phyloP scores from a whole-genome alignment of 805 yeast species.

The Myxozyma neglecta region DNA sequence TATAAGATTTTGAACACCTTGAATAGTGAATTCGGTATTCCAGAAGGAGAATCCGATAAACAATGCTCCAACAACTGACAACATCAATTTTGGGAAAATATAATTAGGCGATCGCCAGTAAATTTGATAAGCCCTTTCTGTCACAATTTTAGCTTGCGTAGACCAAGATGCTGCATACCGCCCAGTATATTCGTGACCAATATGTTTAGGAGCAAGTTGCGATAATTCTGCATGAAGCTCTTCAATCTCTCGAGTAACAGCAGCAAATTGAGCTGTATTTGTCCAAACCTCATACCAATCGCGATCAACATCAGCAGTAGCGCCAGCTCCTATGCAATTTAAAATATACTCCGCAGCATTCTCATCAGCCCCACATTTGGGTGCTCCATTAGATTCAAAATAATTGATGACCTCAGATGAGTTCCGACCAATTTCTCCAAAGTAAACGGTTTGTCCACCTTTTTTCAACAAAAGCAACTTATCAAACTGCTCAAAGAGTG shows the following conservation, averaged over 20 bases:
- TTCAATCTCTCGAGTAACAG: conserved; percentile 41
- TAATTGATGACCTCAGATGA: conserved; percentile 59
- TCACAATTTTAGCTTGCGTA: conserved; percentile 47
- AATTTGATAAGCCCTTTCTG: conserved; percentile 46
- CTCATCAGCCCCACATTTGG: conserved; percentile 57
- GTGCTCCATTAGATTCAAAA: conserved; percentile 72
- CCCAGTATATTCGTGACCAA: conserved; percentile 31
- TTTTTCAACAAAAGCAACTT: conserved; percentile 63
- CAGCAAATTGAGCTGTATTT: conserved; percentile 46
- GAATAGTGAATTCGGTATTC: conserved; percentile 52
- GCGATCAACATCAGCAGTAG: conserved; percentile 59
- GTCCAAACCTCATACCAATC: conserved; percentile 70
- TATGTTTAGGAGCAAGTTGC: conserved; percentile 32
- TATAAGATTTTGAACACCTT: conserved; percentile 60
- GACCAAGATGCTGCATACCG: conserved; percentile 51
- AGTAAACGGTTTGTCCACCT: conserved; percentile 80
- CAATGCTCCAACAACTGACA: conserved; percentile 53
- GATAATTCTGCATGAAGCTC: conserved; percentile 38
- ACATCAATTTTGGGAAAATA: conserved; percentile 58
- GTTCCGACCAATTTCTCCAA: conserved; percentile 73
- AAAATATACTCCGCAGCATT: conserved; percentile 78
- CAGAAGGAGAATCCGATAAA: conserved; percentile 74
- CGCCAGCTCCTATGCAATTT: conserved; percentile 78
- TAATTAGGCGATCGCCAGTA: conserved; percentile 64
- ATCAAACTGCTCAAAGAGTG: conserved; percentile 65